Percentiles rank a stretch among this genome's conserved stretches.
These are phyloP conservation scores for Aureobasidium sp. DNA, from an alignment of 2,329 filamentous ascomycete species.

Conservation along the genomic window DNA sequence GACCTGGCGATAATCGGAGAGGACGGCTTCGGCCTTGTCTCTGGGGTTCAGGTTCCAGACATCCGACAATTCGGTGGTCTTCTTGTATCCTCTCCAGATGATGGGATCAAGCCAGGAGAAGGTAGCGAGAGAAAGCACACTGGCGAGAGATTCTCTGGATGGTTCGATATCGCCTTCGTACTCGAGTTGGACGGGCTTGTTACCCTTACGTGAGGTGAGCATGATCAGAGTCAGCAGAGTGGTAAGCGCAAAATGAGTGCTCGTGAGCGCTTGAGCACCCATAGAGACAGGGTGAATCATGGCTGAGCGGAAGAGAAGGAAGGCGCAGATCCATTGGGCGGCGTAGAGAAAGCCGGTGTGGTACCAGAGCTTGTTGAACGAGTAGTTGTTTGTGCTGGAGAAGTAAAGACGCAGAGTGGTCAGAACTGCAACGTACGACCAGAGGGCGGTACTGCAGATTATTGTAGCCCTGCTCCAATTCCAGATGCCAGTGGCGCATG, in stretches of 20 bases:
- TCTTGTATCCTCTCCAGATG: constrained; percentile 79
- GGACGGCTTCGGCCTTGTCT: constrained; percentile 75
- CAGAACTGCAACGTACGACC: constrained; percentile 72
- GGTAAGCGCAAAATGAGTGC: constrained; percentile 65
- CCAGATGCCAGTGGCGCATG: constrained; percentile 53
- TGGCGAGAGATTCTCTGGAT: constrained; percentile 77
- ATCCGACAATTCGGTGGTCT: constrained; percentile 70
- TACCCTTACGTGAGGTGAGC: constrained; percentile 78
- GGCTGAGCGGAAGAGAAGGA: constrained; percentile 75
- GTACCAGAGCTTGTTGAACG: constrained; percentile 76
- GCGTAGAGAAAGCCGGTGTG: constrained; percentile 82
- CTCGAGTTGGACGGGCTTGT: constrained; percentile 78
- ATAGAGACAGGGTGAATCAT: constrained; percentile 65
- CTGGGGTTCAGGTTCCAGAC: constrained; percentile 87
- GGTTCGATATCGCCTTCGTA: constrained; percentile 84
- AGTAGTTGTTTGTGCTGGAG: constrained; percentile 49
- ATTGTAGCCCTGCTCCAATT: constrained; percentile 41
- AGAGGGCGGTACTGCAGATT: constrained; percentile 59
- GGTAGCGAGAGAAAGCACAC: constrained; percentile 75
- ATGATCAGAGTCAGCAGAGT: constrained; percentile 68
- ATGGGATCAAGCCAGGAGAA: constrained; percentile 89
- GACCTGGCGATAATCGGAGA: constrained; percentile 74
- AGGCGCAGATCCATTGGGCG: constrained; percentile 66
- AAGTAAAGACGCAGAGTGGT: constrained; percentile 61
- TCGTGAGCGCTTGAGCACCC: constrained; percentile 54